Evolutionary conservation across 2,329 filamentous ascomycete genomes (phyloP).

Genomic region (Claviceps sp.): DNA sequence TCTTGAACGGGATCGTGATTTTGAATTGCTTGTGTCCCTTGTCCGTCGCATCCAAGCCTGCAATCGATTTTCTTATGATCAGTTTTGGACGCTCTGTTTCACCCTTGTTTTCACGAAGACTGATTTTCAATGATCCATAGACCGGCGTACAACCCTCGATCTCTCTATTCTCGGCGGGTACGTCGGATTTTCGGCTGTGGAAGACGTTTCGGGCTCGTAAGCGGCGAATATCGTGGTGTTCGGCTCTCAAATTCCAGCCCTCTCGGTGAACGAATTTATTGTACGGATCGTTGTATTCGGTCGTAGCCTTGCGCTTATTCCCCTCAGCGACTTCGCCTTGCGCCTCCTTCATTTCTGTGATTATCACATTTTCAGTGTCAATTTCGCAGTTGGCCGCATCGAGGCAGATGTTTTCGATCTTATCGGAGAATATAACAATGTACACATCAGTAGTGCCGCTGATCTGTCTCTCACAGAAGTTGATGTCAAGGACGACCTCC

Average conservation of each 20-base stretch:
- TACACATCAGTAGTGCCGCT: constrained; percentile 72
- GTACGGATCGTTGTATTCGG: constrained; percentile 51
- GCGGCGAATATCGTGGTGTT: constrained; percentile 64
- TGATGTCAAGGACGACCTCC: constrained; percentile 77
- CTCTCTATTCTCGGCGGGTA: constrained; percentile 41
- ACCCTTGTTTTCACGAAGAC: constrained; percentile 24
- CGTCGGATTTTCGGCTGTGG: constrained; percentile 36
- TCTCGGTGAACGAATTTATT: constrained; percentile 46
- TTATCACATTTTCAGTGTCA: constrained; percentile 37
- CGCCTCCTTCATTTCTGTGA: constrained; percentile 27
- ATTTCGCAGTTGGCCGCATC: constrained; percentile 51
- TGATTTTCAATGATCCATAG: constrained; percentile 37
- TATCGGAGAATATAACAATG: constrained; percentile 50
- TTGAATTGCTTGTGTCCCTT: constrained; percentile 32
- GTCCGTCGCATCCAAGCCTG: constrained; percentile 18
- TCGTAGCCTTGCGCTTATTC: constrained; percentile 26
- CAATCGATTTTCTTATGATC: constrained; percentile 31
- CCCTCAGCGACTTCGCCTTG: constrained; percentile 22
- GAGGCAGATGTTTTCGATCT: constrained; percentile 43
- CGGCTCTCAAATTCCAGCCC: constrained; percentile 47
- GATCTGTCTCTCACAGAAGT: constrained; percentile 64
- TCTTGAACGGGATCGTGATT: constrained; percentile 60
- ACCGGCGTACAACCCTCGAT: constrained; percentile 41
- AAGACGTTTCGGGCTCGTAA: constrained; percentile 48
- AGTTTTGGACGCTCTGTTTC: constrained; percentile 26